Conservation (phyloP, 768 basidiomycete species). For the Pleurotus tuoliensis region DNA sequence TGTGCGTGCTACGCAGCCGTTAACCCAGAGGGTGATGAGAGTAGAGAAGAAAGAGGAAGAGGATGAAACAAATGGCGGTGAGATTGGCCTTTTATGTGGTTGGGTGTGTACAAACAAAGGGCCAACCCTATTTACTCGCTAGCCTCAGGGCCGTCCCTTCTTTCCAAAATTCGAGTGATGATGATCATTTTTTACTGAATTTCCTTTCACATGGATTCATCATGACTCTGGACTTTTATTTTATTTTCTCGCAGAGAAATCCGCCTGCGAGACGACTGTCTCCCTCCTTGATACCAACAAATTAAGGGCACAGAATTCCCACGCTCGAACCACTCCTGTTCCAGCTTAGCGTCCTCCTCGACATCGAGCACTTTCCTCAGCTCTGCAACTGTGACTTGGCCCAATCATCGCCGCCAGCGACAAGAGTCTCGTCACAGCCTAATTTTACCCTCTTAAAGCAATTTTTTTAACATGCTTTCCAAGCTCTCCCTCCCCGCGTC, state of each 20-base stretch:
- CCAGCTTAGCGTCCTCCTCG: not conserved
- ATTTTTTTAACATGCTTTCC: slow-evolving; percentile 9
- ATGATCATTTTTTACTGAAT: slow-evolving; percentile 29
- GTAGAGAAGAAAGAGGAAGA: slow-evolving; percentile 53
- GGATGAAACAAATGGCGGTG: slow-evolving; percentile 33
- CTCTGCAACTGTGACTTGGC: not conserved
- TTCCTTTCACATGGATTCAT: slow-evolving; percentile 39
- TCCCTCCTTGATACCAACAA: too few species aligned
- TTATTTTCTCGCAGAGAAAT: too few species aligned
- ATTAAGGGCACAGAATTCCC: not conserved
- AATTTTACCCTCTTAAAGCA: not conserved
- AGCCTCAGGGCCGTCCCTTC: slow-evolving; percentile 20
- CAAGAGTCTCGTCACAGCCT: not conserved
- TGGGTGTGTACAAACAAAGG: slow-evolving; percentile 10
- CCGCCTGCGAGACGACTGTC: too few species aligned
- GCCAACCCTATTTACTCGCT: slow-evolving; percentile 6
- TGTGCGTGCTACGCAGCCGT: slow-evolving; percentile 54
- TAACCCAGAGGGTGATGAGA: slow-evolving; percentile 45
- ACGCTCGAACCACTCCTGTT: not conserved
- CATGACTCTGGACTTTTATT: too few species aligned
- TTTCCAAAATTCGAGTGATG: slow-evolving; percentile 25
- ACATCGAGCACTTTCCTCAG: not conserved
- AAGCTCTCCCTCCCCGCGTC: slow-evolving; percentile 5
- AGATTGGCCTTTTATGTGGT: slow-evolving; percentile 15
- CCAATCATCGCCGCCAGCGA: slow-evolving; percentile 4